Base-by-base conservation (phyloP, 371 early-diverging fungal species). In the Mucor velutinosus region DNA sequence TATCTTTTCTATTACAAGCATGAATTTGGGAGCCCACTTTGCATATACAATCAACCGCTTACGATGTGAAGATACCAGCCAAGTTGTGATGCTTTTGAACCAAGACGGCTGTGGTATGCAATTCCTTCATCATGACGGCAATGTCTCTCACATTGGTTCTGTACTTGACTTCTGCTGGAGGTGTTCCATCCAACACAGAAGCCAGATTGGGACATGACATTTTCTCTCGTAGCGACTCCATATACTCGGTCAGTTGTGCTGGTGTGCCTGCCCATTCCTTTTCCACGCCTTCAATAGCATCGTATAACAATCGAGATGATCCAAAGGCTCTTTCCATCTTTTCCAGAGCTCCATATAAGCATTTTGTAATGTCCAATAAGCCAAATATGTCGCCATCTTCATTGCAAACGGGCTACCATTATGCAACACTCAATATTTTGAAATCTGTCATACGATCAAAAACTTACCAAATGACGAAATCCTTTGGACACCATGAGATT, bases 401-500 rank as follows among this genome's bases (percentile, higher is more conserved):
- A 72, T 90, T 87, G 72, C 93, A 91, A 32, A 82, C 82, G 37
- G 82, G 82, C 81, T 81, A 73, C 17, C n/a, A 11, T 23, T 25
- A 8, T 17, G 14, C 49, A 19, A 49, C n/a, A 57, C 6, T 56
- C 32, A 56, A n/a, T 7, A 17, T 17, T 17, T 11, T 25, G 14
- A 12, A 7, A 17, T 12, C 32, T 56, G 17, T 15, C 12, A 56
- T n/a, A 15, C 7, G n/a, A 23, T 3, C 11, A 23, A 56, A 56
- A 53, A 56, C 21, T 66, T 83, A 87, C 89, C 82, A 99, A 82
- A 76, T 99, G 99, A 53, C 99, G 88, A 85, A 97, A 99, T 29
- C 94, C 92, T 51, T 93, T 88, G 15, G 86, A 84, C 12, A 97
- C 96, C 99, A 99, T 98, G 63, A 94, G 86, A 73, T 93, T 92